Conservation (phyloP, 2,329 filamentous ascomycete species). For the Onygenales sp. region DNA sequence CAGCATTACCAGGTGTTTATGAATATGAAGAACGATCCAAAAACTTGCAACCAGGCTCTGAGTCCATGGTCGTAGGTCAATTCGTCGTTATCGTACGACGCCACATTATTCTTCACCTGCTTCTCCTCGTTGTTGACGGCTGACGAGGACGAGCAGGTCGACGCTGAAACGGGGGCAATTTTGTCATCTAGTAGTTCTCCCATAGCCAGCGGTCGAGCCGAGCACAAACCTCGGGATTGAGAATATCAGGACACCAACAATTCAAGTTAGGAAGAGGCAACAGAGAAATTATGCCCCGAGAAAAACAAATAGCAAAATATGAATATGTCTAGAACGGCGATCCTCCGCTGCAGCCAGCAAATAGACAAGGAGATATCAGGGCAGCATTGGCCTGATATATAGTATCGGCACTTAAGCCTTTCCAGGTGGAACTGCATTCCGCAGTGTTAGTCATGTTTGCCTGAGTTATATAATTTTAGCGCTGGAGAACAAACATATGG, state of each 20-base stretch:
- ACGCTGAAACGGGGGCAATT: background rate
- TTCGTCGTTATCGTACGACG: constrained; percentile 8
- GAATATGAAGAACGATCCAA: constrained; percentile 37
- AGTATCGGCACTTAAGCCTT: too few species aligned
- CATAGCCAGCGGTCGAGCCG: background rate
- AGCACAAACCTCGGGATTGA: background rate
- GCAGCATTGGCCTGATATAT: too few species aligned
- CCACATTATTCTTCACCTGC: background rate
- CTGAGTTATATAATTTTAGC: too few species aligned
- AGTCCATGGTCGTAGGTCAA: constrained; percentile 13
- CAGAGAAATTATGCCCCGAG: background rate
- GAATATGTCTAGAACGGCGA: background rate
- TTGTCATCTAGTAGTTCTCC: background rate
- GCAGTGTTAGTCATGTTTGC: too few species aligned
- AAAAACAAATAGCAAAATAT: background rate
- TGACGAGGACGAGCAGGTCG: constrained; percentile 1
- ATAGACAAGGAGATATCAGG: too few species aligned
- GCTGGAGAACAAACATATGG: too few species aligned
- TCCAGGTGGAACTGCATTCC: too few species aligned
- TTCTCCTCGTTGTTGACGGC: constrained; percentile 1
- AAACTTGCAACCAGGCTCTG: constrained; percentile 36
- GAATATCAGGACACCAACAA: background rate
- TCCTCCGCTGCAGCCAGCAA: too few species aligned
- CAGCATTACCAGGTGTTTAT: constrained; percentile 39
- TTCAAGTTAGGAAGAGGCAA: background rate